These are phyloP conservation scores for Podospora fimiseda DNA, from an alignment of 495 filamentous ascomycete genomes.

Conservation along the genomic window DNA sequence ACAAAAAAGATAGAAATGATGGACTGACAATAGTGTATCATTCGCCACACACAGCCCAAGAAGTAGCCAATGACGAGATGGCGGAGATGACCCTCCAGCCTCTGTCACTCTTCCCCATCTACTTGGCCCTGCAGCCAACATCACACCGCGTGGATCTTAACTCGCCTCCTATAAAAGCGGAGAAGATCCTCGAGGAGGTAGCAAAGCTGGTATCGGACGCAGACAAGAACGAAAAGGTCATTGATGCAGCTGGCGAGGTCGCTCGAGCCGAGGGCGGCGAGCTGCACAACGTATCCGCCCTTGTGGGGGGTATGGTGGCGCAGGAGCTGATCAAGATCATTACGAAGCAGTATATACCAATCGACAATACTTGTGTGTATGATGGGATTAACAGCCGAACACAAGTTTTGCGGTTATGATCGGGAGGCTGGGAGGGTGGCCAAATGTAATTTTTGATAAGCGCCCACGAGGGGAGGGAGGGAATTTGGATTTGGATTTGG, in stretches of 20 bases:
- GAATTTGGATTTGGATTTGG: too few relatives aligned
- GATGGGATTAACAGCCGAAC: conserved; percentile 80
- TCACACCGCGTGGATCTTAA: too few relatives aligned
- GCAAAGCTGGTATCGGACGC: conserved; percentile 41
- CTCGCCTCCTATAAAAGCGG: conserved; percentile 41
- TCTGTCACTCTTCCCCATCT: conserved; percentile 67
- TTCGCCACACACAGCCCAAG: conserved; percentile 26
- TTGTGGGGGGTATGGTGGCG: conserved; percentile 86
- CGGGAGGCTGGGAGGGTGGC: too few relatives aligned
- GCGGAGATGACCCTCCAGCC: conserved; percentile 39
- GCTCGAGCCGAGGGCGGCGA: conserved; percentile 76
- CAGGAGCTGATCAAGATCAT: conserved; percentile 96
- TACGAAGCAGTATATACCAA: conserved; percentile 91
- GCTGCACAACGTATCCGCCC: conserved; percentile 87
- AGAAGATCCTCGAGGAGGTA: conserved; percentile 35
- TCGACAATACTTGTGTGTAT: conserved; percentile 90
- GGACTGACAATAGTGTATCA: background rate
- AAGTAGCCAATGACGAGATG: conserved; percentile 36
- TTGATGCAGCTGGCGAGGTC: conserved; percentile 56
- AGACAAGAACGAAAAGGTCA: conserved; percentile 37
- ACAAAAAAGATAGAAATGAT: conserved; percentile 1
- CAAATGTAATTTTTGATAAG: too few relatives aligned
- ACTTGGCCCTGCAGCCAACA: conserved; percentile 64
- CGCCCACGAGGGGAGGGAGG: too few relatives aligned
- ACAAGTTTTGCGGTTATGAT: conserved; percentile 57